A percentile compares a stretch with the other conserved stretches of the same genome.
These are phyloP conservation scores for Prinsepia uniflora DNA, from an alignment of 306 rosid genomes.

Conservation along the genomic window DNA sequence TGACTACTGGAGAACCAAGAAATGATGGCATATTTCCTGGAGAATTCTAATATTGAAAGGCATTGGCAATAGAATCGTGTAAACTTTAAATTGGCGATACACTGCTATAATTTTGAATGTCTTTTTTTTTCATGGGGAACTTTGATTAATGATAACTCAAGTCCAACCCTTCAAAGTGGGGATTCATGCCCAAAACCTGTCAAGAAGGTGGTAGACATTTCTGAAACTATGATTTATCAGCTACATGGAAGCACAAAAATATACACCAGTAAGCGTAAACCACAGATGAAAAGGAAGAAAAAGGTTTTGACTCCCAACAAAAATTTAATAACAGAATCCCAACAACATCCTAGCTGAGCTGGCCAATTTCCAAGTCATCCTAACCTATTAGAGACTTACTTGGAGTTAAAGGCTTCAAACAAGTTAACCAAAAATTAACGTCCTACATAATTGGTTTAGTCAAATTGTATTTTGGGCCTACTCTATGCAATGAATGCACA, in stretches of 20 bases:
- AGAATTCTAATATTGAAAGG: slow-evolving; percentile 3
- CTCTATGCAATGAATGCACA: background rate
- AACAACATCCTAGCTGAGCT: background rate
- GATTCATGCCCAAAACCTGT: background rate
- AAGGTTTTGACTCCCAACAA: background rate
- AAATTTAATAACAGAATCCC: background rate
- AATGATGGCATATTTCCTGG: background rate
- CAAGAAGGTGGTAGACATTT: background rate
- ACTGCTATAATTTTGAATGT: background rate
- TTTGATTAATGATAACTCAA: background rate
- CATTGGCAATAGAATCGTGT: background rate
- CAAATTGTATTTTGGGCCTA: background rate
- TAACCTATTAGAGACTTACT: background rate
- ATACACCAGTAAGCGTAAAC: background rate
- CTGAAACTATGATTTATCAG: background rate
- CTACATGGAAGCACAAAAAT: background rate
- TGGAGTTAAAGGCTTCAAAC: background rate
- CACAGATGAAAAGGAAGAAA: background rate
- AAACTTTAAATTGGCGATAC: background rate
- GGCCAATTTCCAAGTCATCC: background rate
- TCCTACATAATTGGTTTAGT: background rate
- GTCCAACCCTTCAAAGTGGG: background rate
- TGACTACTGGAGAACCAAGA: slow-evolving; percentile 5
- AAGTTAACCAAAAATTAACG: background rate
- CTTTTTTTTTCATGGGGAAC: background rate